phyloP scores from a whole-genome alignment of 257 asterid species.

The Jasminum sambac region DNA sequence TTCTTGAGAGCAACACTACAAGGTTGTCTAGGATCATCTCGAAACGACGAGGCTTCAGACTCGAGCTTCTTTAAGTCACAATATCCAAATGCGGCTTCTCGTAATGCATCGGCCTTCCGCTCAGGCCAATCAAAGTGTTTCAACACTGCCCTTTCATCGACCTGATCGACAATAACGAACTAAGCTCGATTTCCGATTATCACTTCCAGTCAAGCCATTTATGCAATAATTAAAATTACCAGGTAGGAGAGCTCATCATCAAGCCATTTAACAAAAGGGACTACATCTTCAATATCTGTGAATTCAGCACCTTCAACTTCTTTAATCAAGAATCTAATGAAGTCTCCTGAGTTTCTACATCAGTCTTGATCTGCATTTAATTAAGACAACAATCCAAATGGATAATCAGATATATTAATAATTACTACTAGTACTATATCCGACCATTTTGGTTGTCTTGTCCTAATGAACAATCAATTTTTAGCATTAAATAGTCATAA shows the following conservation, averaged over 20 bases:
- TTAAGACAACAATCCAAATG: neutral
- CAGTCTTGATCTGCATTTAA: conserved; percentile 78
- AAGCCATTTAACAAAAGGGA: conserved; percentile 96
- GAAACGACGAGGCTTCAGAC: conserved; percentile 69
- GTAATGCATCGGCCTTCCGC: conserved; percentile 84
- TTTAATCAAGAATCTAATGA: conserved; percentile 80
- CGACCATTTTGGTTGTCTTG: neutral
- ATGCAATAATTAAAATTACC: conserved; percentile 34
- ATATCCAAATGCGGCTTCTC: conserved; percentile 99
- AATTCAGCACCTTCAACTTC: conserved; percentile 90
- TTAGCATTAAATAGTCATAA: conserved; percentile 34
- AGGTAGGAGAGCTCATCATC: conserved; percentile 92
- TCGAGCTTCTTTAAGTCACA: conserved; percentile 90
- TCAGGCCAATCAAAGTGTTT: conserved; percentile 99
- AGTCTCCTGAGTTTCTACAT: conserved; percentile 93
- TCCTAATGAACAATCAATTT: conserved; percentile 2
- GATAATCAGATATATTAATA: conserved; percentile 9
- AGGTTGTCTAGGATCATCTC: conserved; percentile 76
- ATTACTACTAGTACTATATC: no score
- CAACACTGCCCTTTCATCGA: conserved; percentile 98
- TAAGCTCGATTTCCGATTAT: neutral
- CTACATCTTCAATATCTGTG: conserved; percentile 85
- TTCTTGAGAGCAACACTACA: conserved; percentile 81
- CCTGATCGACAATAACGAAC: conserved; percentile 30
- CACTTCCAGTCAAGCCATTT: no score